Evolutionary conservation across 2,329 filamentous ascomycete genomes (phyloP).

Genomic region (Pyrenophora teres): DNA sequence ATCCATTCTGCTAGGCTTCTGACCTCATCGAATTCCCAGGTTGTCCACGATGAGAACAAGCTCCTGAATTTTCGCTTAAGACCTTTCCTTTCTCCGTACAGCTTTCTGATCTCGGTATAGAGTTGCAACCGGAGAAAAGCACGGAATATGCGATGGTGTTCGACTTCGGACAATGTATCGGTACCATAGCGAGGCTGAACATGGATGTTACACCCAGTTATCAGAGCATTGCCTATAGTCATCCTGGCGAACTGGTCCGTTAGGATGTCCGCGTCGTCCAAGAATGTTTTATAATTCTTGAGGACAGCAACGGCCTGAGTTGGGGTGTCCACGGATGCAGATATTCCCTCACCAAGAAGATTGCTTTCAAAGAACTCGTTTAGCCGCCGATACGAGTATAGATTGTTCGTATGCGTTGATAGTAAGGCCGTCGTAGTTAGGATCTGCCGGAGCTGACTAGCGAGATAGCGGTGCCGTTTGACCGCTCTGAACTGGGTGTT

Average conservation of each 20-base stretch:
- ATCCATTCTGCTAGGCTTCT: conserved; percentile 5
- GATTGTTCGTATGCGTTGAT: background rate
- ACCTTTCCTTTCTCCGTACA: background rate
- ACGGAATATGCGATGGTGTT: too few species aligned
- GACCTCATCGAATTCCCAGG: conserved; percentile 4
- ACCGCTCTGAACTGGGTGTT: background rate
- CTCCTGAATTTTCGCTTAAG: background rate
- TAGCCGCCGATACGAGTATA: background rate
- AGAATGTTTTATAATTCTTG: too few species aligned
- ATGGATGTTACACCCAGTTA: too few species aligned
- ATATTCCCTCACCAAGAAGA: too few species aligned
- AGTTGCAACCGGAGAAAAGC: background rate
- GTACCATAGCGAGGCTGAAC: too few species aligned
- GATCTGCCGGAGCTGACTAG: conserved; percentile 3
- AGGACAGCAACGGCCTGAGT: too few species aligned
- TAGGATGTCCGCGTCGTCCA: too few species aligned
- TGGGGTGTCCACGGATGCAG: too few species aligned
- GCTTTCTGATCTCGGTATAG: background rate
- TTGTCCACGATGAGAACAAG: conserved; percentile 1
- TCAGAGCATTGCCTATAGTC: too few species aligned
- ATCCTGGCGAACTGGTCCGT: too few species aligned
- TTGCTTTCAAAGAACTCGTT: too few species aligned
- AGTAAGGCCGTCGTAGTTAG: background rate
- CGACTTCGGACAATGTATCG: too few species aligned
- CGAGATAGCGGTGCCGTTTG: background rate